A percentile compares a stretch with the other conserved stretches of the same genome.
phyloP scores from a whole-genome alignment of 257 asterid species.

The Capsicum rhomboideum region DNA sequence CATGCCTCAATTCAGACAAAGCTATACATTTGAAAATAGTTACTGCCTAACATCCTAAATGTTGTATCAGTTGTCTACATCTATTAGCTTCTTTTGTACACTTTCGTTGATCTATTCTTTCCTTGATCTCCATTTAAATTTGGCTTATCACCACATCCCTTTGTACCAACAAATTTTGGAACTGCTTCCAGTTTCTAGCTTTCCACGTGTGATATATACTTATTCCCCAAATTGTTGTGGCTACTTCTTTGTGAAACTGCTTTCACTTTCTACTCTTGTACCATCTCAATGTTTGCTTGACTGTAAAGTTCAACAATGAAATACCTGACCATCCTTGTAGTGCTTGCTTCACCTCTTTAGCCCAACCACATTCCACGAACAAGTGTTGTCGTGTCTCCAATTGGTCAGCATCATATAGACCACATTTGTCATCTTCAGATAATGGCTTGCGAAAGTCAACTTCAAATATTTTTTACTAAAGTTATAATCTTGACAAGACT shows the following conservation, averaged over 20 bases:
- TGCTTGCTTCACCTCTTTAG: not conserved
- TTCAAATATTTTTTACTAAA: no score
- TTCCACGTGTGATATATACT: not conserved
- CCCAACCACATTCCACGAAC: not conserved
- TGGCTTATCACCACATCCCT: no score
- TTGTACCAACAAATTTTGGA: no score
- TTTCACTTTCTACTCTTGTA: not conserved
- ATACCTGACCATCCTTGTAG: not conserved
- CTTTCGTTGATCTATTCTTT: no score
- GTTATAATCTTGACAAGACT: not conserved
- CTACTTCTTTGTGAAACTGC: not conserved
- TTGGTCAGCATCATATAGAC: not conserved
- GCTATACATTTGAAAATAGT: no score
- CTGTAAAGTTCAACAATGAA: no score
- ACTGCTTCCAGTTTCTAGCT: not conserved
- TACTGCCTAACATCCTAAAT: not conserved
- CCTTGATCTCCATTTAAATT: not conserved
- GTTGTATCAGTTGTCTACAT: not conserved
- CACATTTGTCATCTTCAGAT: no score
- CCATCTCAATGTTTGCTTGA: not conserved
- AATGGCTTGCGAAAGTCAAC: no score
- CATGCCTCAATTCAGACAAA: no score
- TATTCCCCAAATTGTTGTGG: not conserved
- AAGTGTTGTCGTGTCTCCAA: not conserved
- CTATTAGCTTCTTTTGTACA: not conserved